phyloP scores from a whole-genome alignment of 495 filamentous ascomycete species.

The Penicillium flavigenum region DNA sequence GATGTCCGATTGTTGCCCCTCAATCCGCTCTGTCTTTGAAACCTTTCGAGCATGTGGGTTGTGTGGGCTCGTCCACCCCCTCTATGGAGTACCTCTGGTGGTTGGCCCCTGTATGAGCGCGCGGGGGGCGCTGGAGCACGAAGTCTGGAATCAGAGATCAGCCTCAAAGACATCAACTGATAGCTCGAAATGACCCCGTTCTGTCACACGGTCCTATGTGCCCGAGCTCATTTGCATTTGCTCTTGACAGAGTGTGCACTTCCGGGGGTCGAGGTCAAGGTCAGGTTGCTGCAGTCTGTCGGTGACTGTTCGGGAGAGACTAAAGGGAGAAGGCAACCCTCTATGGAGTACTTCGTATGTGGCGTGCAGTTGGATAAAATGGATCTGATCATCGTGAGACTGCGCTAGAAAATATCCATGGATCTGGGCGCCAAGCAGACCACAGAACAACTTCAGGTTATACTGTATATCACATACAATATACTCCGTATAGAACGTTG shows the following conservation, averaged over 20 bases:
- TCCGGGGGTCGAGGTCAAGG: background rate
- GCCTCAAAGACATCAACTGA: conserved; percentile 16
- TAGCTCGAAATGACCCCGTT: conserved; percentile 8
- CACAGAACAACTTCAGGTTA: background rate
- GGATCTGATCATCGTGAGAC: background rate
- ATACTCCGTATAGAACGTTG: background rate
- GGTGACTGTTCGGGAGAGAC: background rate
- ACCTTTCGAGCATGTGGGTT: background rate
- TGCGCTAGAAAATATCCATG: conserved; percentile 5
- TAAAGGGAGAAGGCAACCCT: conserved; percentile 6
- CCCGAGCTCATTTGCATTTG: conserved; percentile 4
- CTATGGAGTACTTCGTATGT: background rate
- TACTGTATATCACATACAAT: background rate
- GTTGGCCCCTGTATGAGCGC: conserved; percentile 8
- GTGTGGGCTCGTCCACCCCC: conserved; percentile 4
- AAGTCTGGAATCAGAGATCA: conserved; percentile 9
- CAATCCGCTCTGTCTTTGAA: conserved; percentile 1
- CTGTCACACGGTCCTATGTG: conserved; percentile 8
- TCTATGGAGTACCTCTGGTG: background rate
- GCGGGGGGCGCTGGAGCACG: conserved; percentile 8
- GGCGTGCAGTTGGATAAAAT: background rate
- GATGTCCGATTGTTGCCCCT: background rate
- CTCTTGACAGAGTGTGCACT: background rate
- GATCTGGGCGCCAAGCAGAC: conserved; percentile 4
- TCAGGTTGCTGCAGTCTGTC: background rate